Conservation (phyloP, 2,329 filamentous ascomycete genomes). For the Apiospora saccharicola region DNA sequence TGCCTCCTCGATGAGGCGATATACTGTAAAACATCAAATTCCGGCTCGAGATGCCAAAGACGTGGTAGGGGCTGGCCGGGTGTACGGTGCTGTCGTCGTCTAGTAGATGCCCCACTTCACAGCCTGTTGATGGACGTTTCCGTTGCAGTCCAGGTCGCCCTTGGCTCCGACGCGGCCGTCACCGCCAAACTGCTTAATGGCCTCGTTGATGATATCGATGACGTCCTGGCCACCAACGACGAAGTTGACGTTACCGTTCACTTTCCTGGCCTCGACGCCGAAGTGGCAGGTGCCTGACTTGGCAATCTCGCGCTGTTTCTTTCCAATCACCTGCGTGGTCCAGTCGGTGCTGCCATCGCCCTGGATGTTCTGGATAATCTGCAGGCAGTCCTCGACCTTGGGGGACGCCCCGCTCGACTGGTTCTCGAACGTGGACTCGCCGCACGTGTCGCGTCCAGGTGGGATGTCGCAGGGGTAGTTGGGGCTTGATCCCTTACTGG, state of each 20-base stretch:
- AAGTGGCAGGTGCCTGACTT: slow-evolving; percentile 42
- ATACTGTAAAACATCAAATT: no score
- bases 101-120: slow-evolving; percentile 35
- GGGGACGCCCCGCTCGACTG: slow-evolving; percentile 45
- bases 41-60: no score
- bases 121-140: slow-evolving; percentile 30
- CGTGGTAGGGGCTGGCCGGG: no score
- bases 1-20: no score
- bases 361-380: slow-evolving; percentile 44
- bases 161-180: slow-evolving; percentile 44
- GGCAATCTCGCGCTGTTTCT: slow-evolving; percentile 33
- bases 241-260: slow-evolving; percentile 41
- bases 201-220: slow-evolving; percentile 44
- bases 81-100: neutral
- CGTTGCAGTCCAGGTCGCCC: slow-evolving; percentile 43
- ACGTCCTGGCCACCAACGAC: slow-evolving; percentile 39
- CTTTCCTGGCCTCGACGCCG: slow-evolving; percentile 38
- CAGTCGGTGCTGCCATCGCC: slow-evolving; percentile 33
- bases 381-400: slow-evolving; percentile 42
- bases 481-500: slow-evolving; percentile 29
- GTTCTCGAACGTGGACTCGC: slow-evolving; percentile 43
- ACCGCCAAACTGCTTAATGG: slow-evolving; percentile 40
- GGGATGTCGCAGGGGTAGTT: slow-evolving; percentile 46
- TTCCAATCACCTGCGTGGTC: slow-evolving; percentile 28
- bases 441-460: slow-evolving; percentile 38